Evolutionary conservation across 2,329 filamentous ascomycete genomes (phyloP), one percentile per base, ranked within the genome.

Genomic region (Colletotrichum shisoi): DNA sequence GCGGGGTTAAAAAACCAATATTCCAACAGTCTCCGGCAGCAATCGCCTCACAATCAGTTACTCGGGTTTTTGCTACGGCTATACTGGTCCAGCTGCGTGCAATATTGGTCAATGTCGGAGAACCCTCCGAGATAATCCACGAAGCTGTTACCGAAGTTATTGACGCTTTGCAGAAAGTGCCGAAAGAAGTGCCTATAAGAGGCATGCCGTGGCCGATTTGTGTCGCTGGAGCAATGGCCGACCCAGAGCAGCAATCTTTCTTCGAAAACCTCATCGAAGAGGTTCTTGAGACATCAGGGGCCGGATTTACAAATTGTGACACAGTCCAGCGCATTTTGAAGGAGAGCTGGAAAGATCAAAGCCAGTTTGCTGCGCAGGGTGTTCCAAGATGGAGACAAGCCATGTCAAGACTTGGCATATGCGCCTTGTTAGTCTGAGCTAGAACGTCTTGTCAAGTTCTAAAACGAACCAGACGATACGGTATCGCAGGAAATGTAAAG

Each of bases 191-290:
- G 3, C 54, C 54, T 15, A 42, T 69, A 13, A 62, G 60, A 46
- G 54, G 59, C 9, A 24, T 67, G n/a, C 34, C 63, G 5, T 69
- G 67, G 67, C 54, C 67, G 4, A 37, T 67, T 13, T 63, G 52
- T 2, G 53, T 63, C 5, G 63, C 58, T 6, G 67, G 67, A 12
- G 44, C 59, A n/a, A 51, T 67, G 49, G 67, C 67, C 11, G 42
- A 15, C 9, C 21, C 34, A 17, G 24, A 51, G 5, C 63, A 69
- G 44, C 54, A 57, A 19, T 8, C 19, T 12, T 67, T 63, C 3
- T 67, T 69, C 31, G 56, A 56, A 17, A 56, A 57, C 7, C 17
- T 67, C 3, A 15, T 67, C 27, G 42, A 60, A 13, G 34, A 34
- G 15, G 54, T 67, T 11, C 63, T 69, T 9, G 51, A 59, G 11